Percentiles rank a stretch among this genome's conserved stretches.
These are phyloP conservation scores for Rhodotorula sp. DNA, from an alignment of 1,284 basidiomycete genomes.

Conservation along the genomic window DNA sequence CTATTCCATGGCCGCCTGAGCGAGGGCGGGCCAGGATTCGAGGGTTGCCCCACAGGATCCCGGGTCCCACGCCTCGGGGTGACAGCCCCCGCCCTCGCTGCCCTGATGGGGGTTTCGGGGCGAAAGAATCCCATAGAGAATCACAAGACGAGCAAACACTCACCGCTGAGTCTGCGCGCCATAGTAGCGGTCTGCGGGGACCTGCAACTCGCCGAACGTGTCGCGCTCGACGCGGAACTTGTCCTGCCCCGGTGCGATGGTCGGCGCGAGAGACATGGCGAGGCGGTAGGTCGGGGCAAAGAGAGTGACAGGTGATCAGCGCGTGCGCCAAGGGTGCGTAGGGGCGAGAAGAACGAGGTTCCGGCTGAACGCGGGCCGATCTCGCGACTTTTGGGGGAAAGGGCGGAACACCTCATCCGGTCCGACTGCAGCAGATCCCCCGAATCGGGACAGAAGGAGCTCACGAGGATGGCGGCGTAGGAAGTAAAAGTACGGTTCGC, in stretches of 20 bases:
- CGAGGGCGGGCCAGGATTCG: not conserved
- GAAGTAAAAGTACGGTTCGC: slow-evolving; percentile 30
- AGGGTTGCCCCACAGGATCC: not conserved
- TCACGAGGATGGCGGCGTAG: slow-evolving; percentile 32
- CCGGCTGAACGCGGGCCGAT: too few species aligned
- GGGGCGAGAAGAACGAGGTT: not conserved
- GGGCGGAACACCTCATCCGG: not conserved
- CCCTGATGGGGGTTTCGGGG: too few species aligned
- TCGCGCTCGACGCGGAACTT: slow-evolving; percentile 61
- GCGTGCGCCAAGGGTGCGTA: not conserved
- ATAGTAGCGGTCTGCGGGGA: slow-evolving; percentile 95
- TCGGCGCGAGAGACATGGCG: slow-evolving; percentile 22
- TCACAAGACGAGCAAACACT: slow-evolving; percentile 27
- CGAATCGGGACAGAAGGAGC: not conserved
- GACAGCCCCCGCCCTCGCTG: not conserved
- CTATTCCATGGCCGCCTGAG: not conserved
- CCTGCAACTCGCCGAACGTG: slow-evolving; percentile 88
- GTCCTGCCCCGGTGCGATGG: slow-evolving; percentile 35
- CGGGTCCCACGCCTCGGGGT: not conserved
- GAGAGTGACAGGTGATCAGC: not conserved
- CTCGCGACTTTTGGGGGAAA: too few species aligned
- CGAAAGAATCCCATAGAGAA: not conserved
- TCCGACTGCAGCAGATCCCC: not conserved
- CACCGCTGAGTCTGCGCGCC: slow-evolving; percentile 97
- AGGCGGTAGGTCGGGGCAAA: fast-evolving